Percentiles rank a stretch among this genome's conserved stretches.
Evolutionary conservation across 768 basidiomycete species (phyloP).

Genomic region (Suillus tomentosus): DNA sequence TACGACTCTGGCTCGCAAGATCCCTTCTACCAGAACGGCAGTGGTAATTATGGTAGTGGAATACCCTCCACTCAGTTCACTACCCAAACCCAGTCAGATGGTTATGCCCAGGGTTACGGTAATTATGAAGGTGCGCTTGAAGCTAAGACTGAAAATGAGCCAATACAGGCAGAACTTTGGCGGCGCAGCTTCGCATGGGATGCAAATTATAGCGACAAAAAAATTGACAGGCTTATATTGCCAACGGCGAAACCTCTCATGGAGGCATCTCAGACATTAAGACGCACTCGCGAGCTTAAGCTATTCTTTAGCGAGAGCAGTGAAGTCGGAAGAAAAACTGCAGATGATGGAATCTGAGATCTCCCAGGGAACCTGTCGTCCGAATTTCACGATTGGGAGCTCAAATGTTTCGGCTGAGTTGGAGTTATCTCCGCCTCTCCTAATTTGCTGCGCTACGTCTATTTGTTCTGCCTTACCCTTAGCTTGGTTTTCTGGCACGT

Average conservation of each 20-base stretch:
- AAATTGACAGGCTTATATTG: slow-evolving; percentile 39
- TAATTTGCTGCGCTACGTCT: slow-evolving; percentile 45
- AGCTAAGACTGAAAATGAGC: slow-evolving; percentile 61
- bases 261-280: slow-evolving; percentile 31
- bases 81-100: slow-evolving; percentile 45
- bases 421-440: slow-evolving; percentile 10
- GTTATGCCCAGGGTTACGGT: slow-evolving; percentile 62
- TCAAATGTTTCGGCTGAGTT: slow-evolving; percentile 9
- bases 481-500: slow-evolving; percentile 43
- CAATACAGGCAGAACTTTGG: slow-evolving; percentile 42
- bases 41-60: slow-evolving; percentile 54
- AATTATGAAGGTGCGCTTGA: slow-evolving; percentile 85
- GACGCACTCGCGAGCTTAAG: slow-evolving; percentile 46
- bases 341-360: slow-evolving; percentile 10
- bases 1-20: slow-evolving; percentile 62
- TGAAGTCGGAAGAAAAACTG: slow-evolving; percentile 33
- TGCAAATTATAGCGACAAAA: slow-evolving; percentile 54
- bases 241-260: slow-evolving; percentile 25
- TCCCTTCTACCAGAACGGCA: slow-evolving; percentile 72
- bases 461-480: slow-evolving; percentile 43
- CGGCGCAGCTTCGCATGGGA: slow-evolving; percentile 37
- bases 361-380: slow-evolving; percentile 31
- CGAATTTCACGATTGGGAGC: slow-evolving; percentile 8
- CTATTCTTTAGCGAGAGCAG: slow-evolving; percentile 50
- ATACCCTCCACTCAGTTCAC: slow-evolving; percentile 55